Evolutionary conservation across 1,139 yeast species (phyloP).

Genomic region (Saccharomyces pastorianus): DNA sequence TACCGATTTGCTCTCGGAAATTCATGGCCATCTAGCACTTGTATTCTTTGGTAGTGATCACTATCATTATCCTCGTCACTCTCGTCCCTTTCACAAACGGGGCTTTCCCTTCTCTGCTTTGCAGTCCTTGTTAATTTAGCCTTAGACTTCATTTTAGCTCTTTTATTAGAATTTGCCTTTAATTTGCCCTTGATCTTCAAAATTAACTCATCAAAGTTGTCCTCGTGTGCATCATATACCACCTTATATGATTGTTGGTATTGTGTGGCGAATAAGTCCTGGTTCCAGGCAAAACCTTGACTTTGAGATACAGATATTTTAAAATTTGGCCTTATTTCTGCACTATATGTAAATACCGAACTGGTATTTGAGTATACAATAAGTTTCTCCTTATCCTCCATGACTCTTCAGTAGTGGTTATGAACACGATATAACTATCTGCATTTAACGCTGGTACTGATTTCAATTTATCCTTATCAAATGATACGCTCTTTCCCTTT

Average conservation of each 20-base stretch:
- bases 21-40: background rate
- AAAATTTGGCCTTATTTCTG: slow-evolving; percentile 9
- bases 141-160: slow-evolving; percentile 10
- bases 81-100: background rate
- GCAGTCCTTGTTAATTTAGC: background rate
- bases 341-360: slow-evolving; percentile 9
- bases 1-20: background rate
- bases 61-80: background rate
- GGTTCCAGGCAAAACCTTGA: slow-evolving; percentile 31
- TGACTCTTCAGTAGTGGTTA: background rate
- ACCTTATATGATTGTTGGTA: slow-evolving; percentile 29
- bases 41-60: background rate
- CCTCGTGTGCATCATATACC: slow-evolving; percentile 27
- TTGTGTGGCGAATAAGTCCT: slow-evolving; percentile 28
- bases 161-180: slow-evolving; percentile 6
- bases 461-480: background rate
- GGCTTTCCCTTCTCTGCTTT: background rate
- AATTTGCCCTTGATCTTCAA: slow-evolving; percentile 1
- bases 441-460: background rate
- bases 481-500: background rate
- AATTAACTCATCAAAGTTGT: slow-evolving; percentile 14
- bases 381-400: background rate
- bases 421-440: background rate
- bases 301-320: slow-evolving; percentile 23
- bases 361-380: background rate